Base-by-base conservation (phyloP, 2,329 filamentous ascomycete species). In the Bipolaris zeicola region DNA sequence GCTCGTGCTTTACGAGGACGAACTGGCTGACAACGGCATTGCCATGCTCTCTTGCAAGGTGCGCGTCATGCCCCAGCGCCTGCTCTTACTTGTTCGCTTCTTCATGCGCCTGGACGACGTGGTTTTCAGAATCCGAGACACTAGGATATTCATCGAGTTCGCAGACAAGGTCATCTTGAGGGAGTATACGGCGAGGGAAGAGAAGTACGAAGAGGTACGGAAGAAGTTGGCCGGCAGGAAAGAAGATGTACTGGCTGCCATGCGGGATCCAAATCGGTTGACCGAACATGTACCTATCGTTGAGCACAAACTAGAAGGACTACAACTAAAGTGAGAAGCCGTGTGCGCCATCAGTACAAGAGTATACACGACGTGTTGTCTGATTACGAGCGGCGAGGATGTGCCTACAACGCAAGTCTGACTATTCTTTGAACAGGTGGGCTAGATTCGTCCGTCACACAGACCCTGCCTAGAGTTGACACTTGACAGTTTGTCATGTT, bases 1-100 rank as follows among this genome's bases (percentile, higher is more conserved):
- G 68, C 92, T 99, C 37, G 87, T 97, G 67, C 83, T 99, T 45
- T 99, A 96, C 76, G 95, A 99, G 80, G 96, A 96, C 78, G 95
- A 99, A 81, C 85, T 99, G 44, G 95, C 96, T 58, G 95, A 99
- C 77, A 99, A 99, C 72, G 95, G 95, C 59, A 95, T 98, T 66
- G 91, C 92, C 28, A 84, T 97, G 73, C 82, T 96, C 56, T 96
- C 89, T 60, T 92, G 90, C 77, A 99, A 99, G 81, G 81, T 98
- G 48, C 85, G 95, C 57, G 94, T 98, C 54, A 97, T 98, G 88
- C 91, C 93, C 52, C 86, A 89, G 68, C 84, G 95, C 52, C 87
- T 99, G 78, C 83, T 99, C 52, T 81, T 99, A 58, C 84, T 99
- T 3, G 87, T 86, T 64, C 85, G 95, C 22, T 88, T 97, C 73